Percentiles rank a stretch among this genome's conserved stretches.
Evolutionary conservation across 345 rosid species (phyloP).

Genomic region (Anastatica hierochuntica): DNA sequence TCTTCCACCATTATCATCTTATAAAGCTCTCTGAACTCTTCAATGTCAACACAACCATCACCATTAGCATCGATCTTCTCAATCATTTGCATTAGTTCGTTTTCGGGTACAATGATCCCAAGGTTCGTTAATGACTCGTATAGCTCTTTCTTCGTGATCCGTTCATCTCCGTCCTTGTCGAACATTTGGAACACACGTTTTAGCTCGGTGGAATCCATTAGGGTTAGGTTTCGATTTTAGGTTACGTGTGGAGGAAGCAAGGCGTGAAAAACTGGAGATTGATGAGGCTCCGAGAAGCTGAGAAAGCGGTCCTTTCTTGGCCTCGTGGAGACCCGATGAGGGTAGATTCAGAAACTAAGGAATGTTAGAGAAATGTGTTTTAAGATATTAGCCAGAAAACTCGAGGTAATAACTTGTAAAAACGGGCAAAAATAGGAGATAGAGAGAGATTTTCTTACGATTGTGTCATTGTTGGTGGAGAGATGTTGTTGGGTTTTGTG

Average conservation of each 20-base stretch:
- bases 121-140: constrained; percentile 49
- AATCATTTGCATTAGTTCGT: constrained; percentile 42
- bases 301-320: constrained; percentile 22
- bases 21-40: constrained; percentile 59
- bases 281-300: constrained; percentile 21
- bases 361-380: background rate
- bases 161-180: constrained; percentile 73
- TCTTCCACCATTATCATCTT: constrained; percentile 41
- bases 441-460: constrained; percentile 1
- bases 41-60: constrained; percentile 47
- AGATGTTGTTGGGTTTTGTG: constrained; percentile 17
- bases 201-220: constrained; percentile 43
- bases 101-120: constrained; percentile 54
- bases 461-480: constrained; percentile 14
- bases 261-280: background rate
- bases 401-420: constrained; percentile 17
- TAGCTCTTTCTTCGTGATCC: constrained; percentile 55
- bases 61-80: constrained; percentile 40
- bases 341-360: constrained; percentile 1
- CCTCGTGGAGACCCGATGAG: constrained; percentile 23
- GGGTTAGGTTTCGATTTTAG: constrained; percentile 9
- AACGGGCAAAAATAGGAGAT: constrained; percentile 18
- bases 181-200: constrained; percentile 62
- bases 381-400: constrained; percentile 5
- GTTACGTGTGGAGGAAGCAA: constrained; percentile 12